Percentiles rank a stretch among this genome's conserved stretches.
phyloP scores from a whole-genome alignment of 192 early-diverging fungal genomes.

The Jimgerdemannia flammicorona region DNA sequence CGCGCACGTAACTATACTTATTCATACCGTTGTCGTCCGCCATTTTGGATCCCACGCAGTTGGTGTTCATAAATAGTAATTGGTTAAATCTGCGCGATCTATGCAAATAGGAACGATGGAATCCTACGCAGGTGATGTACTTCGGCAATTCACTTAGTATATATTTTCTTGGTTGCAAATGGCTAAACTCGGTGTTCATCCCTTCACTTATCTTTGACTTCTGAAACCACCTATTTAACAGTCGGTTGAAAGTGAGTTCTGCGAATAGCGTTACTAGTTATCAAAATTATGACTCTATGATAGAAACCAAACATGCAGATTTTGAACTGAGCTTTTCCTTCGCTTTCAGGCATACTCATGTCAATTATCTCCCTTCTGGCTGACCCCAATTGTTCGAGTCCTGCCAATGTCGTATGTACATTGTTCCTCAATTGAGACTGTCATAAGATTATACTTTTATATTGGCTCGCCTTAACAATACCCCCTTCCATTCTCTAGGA shows the following conservation, averaged over 20 bases:
- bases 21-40: too few species aligned
- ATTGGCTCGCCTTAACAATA: too few species aligned
- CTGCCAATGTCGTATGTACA: conserved; percentile 40
- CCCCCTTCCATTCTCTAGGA: conserved; percentile 11
- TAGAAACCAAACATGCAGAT: too few species aligned
- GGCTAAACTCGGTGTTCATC: too few species aligned
- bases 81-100: not conserved
- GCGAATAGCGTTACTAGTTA: too few species aligned
- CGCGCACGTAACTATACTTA: too few species aligned
- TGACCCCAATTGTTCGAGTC: conserved; percentile 49
- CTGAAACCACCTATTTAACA: not conserved
- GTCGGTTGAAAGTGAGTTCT: conserved; percentile 37
- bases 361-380: conserved; percentile 42
- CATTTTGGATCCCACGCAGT: not conserved
- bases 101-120: conserved; percentile 64
- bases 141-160: too few species aligned
- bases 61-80: not conserved
- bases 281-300: too few species aligned
- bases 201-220: too few species aligned
- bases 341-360: conserved; percentile 37
- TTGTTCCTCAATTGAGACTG: not conserved
- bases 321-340: not conserved
- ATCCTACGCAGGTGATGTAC: conserved; percentile 62
- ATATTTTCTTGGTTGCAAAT: too few species aligned
- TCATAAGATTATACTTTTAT: not conserved